Conservation (phyloP, 352 stramenopile species). For the Phytophthora capsici region DNA sequence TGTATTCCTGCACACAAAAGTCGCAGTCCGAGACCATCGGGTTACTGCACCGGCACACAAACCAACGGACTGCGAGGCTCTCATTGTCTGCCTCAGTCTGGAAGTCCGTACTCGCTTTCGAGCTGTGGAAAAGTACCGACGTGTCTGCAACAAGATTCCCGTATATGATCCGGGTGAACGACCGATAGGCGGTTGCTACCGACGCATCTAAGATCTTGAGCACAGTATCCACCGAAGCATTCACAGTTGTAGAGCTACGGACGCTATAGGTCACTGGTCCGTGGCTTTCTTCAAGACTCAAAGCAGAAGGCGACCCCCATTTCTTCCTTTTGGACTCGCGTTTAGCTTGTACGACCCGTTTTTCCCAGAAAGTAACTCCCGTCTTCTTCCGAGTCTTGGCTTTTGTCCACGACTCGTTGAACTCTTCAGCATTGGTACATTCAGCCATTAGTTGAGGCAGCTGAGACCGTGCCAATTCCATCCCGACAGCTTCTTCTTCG, state of each 20-base stretch:
- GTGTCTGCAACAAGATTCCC: conserved; percentile 71
- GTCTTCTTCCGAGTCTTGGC: conserved; percentile 43
- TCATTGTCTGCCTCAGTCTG: conserved; percentile 10
- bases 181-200: conserved; percentile 60
- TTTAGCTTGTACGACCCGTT: conserved; percentile 26
- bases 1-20: conserved; percentile 78
- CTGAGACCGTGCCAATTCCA: conserved; percentile 32
- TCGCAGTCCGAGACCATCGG: conserved; percentile 76
- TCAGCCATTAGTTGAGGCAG: conserved; percentile 43
- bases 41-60: conserved; percentile 68
- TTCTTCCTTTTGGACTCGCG: conserved; percentile 28
- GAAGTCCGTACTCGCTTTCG: conserved; percentile 17
- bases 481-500: conserved; percentile 44
- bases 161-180: conserved; percentile 82
- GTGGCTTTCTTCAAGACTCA: conserved; percentile 1
- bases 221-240: conserved; percentile 57
- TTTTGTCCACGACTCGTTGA: conserved; percentile 25
- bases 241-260: conserved; percentile 61
- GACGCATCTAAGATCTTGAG: conserved; percentile 71
- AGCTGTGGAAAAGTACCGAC: conserved; percentile 77
- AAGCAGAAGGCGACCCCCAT: conserved; percentile 5
- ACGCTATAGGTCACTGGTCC: conserved; percentile 50
- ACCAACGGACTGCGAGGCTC: conserved; percentile 69
- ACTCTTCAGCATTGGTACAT: conserved; percentile 23
- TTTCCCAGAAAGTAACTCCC: conserved; percentile 61